Percentiles rank a stretch among this genome's conserved stretches.
Conservation (phyloP, 441 rosid species). For the Melastoma candidum region DNA sequence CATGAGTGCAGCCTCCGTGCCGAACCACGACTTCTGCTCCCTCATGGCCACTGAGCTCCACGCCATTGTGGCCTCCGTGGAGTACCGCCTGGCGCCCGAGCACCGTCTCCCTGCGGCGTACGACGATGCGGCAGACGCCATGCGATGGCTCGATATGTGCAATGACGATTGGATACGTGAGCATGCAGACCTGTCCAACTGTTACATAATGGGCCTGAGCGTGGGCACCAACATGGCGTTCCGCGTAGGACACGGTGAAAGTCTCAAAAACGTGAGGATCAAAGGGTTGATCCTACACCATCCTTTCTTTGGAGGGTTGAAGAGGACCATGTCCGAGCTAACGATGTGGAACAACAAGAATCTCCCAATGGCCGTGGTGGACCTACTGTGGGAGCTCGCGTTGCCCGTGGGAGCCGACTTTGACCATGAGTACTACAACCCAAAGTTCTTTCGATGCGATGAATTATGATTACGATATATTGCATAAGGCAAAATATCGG, state of each 20-base stretch:
- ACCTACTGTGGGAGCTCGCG: conserved; percentile 5
- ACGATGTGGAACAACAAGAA: background rate
- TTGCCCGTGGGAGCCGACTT: background rate
- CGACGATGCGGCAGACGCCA: conserved; percentile 1
- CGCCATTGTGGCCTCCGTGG: conserved; percentile 1
- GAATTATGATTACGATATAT: too few relatives aligned
- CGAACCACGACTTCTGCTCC: conserved; percentile 4
- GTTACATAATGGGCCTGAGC: background rate
- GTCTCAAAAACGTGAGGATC: background rate
- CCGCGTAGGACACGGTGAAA: background rate
- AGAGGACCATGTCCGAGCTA: conserved; percentile 2
- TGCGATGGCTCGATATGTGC: background rate
- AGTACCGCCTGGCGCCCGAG: background rate
- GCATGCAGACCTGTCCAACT: background rate
- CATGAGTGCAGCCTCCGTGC: background rate
- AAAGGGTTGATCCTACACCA: conserved; percentile 6
- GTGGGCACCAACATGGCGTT: conserved; percentile 5
- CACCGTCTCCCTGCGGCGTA: conserved; percentile 1
- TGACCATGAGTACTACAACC: conserved; percentile 4
- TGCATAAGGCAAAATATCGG: too few relatives aligned
- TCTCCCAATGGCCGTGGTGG: background rate
- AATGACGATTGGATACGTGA: background rate
- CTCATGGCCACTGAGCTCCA: background rate
- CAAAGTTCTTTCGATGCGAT: background rate
- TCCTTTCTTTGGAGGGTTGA: conserved; percentile 2